Evolutionary conservation across 768 basidiomycete genomes (phyloP), one percentile per base, ranked within the genome.

Genomic region (Auriculariales sp.): DNA sequence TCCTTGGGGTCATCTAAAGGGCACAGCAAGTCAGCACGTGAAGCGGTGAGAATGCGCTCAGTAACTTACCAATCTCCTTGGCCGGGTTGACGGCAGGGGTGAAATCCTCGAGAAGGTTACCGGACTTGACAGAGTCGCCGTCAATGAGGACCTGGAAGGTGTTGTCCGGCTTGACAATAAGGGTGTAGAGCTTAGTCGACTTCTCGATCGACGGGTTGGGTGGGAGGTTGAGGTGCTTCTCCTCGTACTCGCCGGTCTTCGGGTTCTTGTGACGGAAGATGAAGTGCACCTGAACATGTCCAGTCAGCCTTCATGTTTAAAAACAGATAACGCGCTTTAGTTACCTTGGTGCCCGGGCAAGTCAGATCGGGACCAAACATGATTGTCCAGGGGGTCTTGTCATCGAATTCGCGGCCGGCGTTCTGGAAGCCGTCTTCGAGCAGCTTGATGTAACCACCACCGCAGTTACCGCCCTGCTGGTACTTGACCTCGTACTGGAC

Each of bases 401-500:
- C 91, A 48, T 82, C 83, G 65, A 93, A 93, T 62, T 91, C 90
- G 71, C 91, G 87, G 52, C 86, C 86, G 54, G 81, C 84, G 53
- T 84, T 84, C 70, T 93, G 89, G 79, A 92, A 92, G 52, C 90
- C 91, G 58, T 91, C 83, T 62, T 86, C 83, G 36, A 99, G 78
- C 50, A 98, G 80, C 68, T 98, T 99, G 71, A 98, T 69, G 69
- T 99, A 99, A 32, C 95, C 95, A 71, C 95, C 95, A 66, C 95
- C 95, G 59, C 95, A 98, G 68, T 95, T 95, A 45, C 95, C 89
- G 35, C 94, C 93, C 68, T 97, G 92, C 73, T 99, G 93, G 66
- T 95, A 92, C 70, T 98, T 94, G 71, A 95, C 95, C 64, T 99
- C 95, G 60, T 99, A 99, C 63, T 95, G 92, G 17, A 98, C 83